A percentile compares a stretch with the other conserved stretches of the same genome.
Conservation (phyloP, 306 rosid species). For the Prunus padus region DNA sequence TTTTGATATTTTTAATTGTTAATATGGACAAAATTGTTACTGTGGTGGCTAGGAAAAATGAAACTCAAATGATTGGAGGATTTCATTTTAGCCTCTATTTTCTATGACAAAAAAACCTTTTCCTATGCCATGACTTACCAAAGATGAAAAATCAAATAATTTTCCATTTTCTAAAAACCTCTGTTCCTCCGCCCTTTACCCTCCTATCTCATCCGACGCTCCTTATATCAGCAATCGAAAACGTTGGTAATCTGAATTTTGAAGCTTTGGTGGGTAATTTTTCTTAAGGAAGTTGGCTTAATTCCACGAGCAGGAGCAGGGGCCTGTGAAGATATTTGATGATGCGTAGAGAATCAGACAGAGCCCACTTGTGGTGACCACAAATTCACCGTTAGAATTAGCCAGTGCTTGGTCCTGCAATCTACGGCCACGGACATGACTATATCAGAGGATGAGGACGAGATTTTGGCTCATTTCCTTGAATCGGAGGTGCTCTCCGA, state of each 20-base stretch:
- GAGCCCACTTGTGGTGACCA: background rate
- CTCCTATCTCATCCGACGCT: background rate
- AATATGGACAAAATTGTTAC: too few species aligned
- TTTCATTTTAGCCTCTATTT: too few species aligned
- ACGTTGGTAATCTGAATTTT: background rate
- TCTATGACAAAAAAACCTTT: too few species aligned
- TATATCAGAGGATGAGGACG: constrained; percentile 77
- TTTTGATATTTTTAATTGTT: too few species aligned
- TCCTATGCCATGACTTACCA: too few species aligned
- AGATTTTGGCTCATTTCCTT: constrained; percentile 65
- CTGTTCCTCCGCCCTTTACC: background rate
- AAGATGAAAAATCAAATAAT: too few species aligned
- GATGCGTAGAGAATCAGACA: background rate
- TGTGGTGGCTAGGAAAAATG: too few species aligned
- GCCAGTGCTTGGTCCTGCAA: background rate
- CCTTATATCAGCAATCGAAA: background rate
- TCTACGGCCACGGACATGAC: constrained; percentile 35
- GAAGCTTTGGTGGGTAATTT: background rate
- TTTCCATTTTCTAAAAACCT: too few species aligned
- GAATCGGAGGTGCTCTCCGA: constrained; percentile 84
- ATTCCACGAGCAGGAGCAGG: background rate
- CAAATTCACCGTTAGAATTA: background rate
- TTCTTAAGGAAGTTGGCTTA: background rate
- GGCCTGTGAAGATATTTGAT: constrained; percentile 8
- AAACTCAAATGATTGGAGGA: too few species aligned